Conservation (phyloP, 1,284 basidiomycete species). For the Exsudoporus floridanus region DNA sequence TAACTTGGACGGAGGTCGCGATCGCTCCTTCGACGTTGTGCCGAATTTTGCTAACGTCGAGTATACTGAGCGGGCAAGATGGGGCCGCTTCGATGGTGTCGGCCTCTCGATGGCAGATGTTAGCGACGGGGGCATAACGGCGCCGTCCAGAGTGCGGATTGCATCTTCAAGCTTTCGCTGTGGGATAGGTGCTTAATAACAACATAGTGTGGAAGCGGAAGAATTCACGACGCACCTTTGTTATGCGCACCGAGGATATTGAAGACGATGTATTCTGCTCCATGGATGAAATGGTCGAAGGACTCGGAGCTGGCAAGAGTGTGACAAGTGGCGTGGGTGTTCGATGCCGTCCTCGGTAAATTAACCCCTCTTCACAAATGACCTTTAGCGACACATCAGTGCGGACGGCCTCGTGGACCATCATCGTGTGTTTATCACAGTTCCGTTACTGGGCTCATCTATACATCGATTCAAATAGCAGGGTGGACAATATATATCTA, state of each 20-base stretch:
- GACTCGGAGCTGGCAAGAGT: not conserved
- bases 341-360: not conserved
- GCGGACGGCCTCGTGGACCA: not conserved
- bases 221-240: constrained; percentile 27
- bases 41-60: constrained; percentile 76
- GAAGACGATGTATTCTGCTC: constrained; percentile 18
- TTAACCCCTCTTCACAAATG: not conserved
- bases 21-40: constrained; percentile 49
- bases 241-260: constrained; percentile 30
- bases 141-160: constrained; percentile 61
- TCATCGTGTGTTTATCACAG: not conserved
- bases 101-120: constrained; percentile 36
- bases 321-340: constrained; percentile 5
- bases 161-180: constrained; percentile 77
- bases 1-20: constrained; percentile 37
- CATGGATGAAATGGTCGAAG: constrained; percentile 12
- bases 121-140: constrained; percentile 41
- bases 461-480: not conserved
- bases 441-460: not conserved
- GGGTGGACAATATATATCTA: not conserved
- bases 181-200: not conserved
- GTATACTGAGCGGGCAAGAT: constrained; percentile 61
- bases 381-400: not conserved
- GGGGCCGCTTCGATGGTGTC: constrained; percentile 51
- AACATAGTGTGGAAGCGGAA: not conserved